Evolutionary conservation across 129 eudicot species (phyloP).

Genomic region (sunflower (Helianthus annuus)): DNA sequence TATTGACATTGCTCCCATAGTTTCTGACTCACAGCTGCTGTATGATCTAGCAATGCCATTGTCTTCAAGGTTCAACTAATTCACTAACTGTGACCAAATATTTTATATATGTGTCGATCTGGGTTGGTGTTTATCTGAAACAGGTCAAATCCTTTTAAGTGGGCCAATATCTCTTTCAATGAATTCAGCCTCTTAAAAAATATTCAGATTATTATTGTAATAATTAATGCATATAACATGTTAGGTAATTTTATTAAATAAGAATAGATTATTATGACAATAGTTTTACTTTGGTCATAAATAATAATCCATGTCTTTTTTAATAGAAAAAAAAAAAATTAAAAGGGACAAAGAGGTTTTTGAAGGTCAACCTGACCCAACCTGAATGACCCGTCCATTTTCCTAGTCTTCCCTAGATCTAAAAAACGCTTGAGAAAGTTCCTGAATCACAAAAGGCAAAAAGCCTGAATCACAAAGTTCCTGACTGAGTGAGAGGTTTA

Average conservation of each 20-base stretch:
- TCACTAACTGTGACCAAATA: too few relatives aligned
- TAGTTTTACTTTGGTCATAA: too few relatives aligned
- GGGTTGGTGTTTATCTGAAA: too few relatives aligned
- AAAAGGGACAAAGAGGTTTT: too few relatives aligned
- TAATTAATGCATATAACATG: not conserved
- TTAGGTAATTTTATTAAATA: too few relatives aligned
- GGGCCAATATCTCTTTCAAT: not conserved
- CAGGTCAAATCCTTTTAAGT: too few relatives aligned
- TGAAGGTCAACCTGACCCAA: not conserved
- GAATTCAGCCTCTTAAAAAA: not conserved
- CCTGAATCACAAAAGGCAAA: conserved; percentile 58
- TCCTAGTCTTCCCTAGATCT: not conserved
- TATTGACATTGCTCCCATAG: not conserved
- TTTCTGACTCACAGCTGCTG: not conserved
- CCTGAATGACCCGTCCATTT: not conserved
- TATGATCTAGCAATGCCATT: not conserved
- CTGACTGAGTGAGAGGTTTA: conserved; percentile 64
- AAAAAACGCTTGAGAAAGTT: conserved; percentile 5
- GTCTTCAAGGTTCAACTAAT: not conserved
- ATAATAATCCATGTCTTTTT: too few relatives aligned
- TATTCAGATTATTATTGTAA: too few relatives aligned
- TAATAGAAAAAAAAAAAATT: not conserved
- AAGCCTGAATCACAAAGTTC: conserved; percentile 70
- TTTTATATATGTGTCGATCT: too few relatives aligned
- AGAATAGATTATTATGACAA: too few relatives aligned